Evolutionary conservation across 1,284 basidiomycete species (phyloP).

Genomic region (Cryptococcus wingfieldii): DNA sequence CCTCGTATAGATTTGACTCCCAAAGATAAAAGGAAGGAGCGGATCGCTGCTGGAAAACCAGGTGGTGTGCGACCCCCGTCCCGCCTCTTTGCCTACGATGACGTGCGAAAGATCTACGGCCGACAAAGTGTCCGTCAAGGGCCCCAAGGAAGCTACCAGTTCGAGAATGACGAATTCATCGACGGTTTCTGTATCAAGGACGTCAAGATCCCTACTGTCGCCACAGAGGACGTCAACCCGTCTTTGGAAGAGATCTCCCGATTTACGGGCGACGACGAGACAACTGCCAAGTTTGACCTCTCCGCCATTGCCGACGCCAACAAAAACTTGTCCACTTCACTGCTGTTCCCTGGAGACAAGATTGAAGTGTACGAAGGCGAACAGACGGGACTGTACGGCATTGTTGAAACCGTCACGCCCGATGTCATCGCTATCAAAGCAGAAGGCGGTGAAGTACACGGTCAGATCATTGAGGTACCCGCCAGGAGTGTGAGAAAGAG

Average conservation of each 20-base stretch:
- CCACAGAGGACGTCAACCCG: conserved; percentile 86
- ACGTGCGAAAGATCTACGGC: conserved; percentile 82
- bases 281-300: conserved; percentile 39
- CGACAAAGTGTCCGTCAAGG: conserved; percentile 64
- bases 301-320: conserved; percentile 46
- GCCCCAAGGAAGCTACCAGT: conserved; percentile 65
- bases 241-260: conserved; percentile 93
- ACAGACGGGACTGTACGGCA: conserved; percentile 86
- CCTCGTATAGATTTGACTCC: conserved; percentile 95
- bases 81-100: conserved; percentile 90
- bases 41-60: conserved; percentile 50
- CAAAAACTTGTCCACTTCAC: conserved; percentile 56
- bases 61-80: conserved; percentile 67
- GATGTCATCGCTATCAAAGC: conserved; percentile 79
- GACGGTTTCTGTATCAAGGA: conserved; percentile 98
- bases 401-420: conserved; percentile 80
- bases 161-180: conserved; percentile 88
- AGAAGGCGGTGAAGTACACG: conserved; percentile 59
- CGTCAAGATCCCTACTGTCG: conserved; percentile 74
- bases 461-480: conserved; percentile 72
- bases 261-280: conserved; percentile 60
- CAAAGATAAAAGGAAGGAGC: conserved; percentile 67
- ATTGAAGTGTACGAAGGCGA: conserved; percentile 97
- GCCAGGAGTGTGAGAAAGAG: conserved; percentile 86
- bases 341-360: conserved; percentile 95